Base-by-base conservation (phyloP, 2,329 filamentous ascomycete species). In the Chrysosporium keratinophilum region DNA sequence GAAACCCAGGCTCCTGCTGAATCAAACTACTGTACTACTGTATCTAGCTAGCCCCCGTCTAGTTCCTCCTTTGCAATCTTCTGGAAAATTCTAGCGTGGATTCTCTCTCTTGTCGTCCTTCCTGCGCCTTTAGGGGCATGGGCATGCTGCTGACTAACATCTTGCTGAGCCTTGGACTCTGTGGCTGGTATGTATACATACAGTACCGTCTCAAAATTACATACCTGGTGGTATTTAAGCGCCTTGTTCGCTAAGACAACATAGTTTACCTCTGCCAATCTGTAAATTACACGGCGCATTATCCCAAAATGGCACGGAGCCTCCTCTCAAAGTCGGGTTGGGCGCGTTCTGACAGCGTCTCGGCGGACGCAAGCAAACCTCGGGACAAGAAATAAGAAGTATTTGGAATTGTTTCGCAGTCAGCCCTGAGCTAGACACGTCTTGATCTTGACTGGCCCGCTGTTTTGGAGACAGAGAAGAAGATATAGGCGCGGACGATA, bases 51-150 rank as follows among this genome's bases (percentile, higher is more conserved):
- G n/a, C 37, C 12, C 37, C 23, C 7, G 23, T 19, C 19, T 17
- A n/a, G 33, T 42, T 46, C n/a, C 42, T 33, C 41, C 35, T 31
- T n/a, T 40, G 34, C 42, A 46, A 52, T 52, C 11, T 52, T 52
- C 50, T 19, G 40, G 50, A 52, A 52, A 40, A 34, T 52, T 52
- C 50, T 46, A 52, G 42, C 41, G 19, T 7, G 19, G 33, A 35
- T 5, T 34, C 15, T 50, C 31, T 12, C 5, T 37, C 14, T 44
- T 34, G 43, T 51, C 49, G 7, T 28, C 23, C 19, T 44, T 51
- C 49, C 19, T 9, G 11, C 17, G 11, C 14, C n/a, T n/a, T 33
- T 5, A 17, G 14, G 14, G 19, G 17, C n/a, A 15, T 20, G 14
- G 20, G 6, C 14, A 28, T 23, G 46, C 15, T 11, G 45, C 31